Conservation (phyloP, 2,329 filamentous ascomycete species). For the Fusarium aywerte region DNA sequence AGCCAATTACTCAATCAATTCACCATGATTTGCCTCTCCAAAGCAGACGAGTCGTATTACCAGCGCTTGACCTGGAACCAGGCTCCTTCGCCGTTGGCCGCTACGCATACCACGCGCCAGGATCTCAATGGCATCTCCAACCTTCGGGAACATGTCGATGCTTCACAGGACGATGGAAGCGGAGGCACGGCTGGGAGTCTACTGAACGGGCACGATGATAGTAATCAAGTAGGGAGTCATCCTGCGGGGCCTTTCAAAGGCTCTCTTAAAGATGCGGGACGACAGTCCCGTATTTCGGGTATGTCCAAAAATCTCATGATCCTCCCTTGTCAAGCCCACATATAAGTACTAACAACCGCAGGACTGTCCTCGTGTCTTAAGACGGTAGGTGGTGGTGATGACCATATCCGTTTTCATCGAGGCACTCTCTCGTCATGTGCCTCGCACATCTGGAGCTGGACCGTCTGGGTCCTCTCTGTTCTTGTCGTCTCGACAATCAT, state of each 20-base stretch:
- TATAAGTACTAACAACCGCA: slow-evolving; percentile 13
- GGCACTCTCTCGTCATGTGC: slow-evolving; percentile 46
- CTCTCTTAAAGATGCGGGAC: slow-evolving; percentile 45
- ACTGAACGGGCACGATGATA: slow-evolving; percentile 43
- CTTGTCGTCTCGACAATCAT: slow-evolving; percentile 51
- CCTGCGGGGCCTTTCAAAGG: slow-evolving; percentile 29
- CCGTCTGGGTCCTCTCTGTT: slow-evolving; percentile 57
- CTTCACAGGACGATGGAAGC: slow-evolving; percentile 49
- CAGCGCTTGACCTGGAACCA: slow-evolving; percentile 65
- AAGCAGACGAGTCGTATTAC: slow-evolving; percentile 62
- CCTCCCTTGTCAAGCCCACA: slow-evolving; percentile 1
- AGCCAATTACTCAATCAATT: not conserved
- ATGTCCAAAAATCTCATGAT: slow-evolving; percentile 26
- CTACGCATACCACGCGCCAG: slow-evolving; percentile 63
- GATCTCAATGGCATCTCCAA: slow-evolving; percentile 67
- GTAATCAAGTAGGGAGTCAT: slow-evolving; percentile 39
- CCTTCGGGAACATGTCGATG: slow-evolving; percentile 56
- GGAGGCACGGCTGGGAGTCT: slow-evolving; percentile 41
- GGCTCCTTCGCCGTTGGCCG: slow-evolving; percentile 60
- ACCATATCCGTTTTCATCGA: slow-evolving; percentile 51
- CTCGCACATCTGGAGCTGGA: slow-evolving; percentile 54
- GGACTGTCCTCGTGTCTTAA: slow-evolving; percentile 49
- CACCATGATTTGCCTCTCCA: slow-evolving; percentile 64
- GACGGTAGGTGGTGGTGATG: slow-evolving; percentile 55
- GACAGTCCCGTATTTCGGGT: slow-evolving; percentile 46